Base-by-base conservation (phyloP, 2,329 filamentous ascomycete genomes). In the Sporothrix brasiliensis region DNA sequence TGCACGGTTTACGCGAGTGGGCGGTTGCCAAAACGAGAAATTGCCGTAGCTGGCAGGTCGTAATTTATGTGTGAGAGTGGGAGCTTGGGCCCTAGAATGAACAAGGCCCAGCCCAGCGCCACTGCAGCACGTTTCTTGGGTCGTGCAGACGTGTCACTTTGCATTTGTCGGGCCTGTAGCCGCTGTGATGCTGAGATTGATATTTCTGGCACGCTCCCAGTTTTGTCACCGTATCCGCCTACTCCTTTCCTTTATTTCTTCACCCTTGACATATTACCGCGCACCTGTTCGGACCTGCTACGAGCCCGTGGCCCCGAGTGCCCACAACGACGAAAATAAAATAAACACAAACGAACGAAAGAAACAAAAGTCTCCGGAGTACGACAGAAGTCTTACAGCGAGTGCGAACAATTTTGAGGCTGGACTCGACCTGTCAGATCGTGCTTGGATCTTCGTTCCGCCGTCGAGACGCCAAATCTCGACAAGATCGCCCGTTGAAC, bases 221-320 rank as follows among this genome's bases (percentile, higher is more conserved):
- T 54, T 54, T 56, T 34, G 4, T 27, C 34, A 34, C 34, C 34
- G 34, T 34, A 34, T 34, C 34, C 5, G 34, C 34, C 1, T 30
- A 7, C 30, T 34, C 3, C 30, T 16, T 30, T 30, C 19, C 34
- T 1, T 39, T 3, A 39, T 39, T 34, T 58, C 27, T n/a, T 58
- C 39, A 7, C 14, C 34, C n/a, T n/a, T 14, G 34, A 34, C 34
- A 34, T 34, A 9, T 49, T 49, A 6, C 3, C 56, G 4, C 56
- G 10, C 10, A 5, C n/a, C 49, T 24, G 41, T 30, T 63, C 60
- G 60, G 60, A 41, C 41, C 41, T 21, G 21, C 13, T 49, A 63
- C 41, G 41, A 63, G 41, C 13, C 60, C 60, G 60, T 21, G 24
- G 16, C 13, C 60, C 58, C 58, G 58, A 63, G 47, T 60, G 56